phyloP scores from a whole-genome alignment of 495 filamentous ascomycete genomes.

The Aspergillus egyptiacus region DNA sequence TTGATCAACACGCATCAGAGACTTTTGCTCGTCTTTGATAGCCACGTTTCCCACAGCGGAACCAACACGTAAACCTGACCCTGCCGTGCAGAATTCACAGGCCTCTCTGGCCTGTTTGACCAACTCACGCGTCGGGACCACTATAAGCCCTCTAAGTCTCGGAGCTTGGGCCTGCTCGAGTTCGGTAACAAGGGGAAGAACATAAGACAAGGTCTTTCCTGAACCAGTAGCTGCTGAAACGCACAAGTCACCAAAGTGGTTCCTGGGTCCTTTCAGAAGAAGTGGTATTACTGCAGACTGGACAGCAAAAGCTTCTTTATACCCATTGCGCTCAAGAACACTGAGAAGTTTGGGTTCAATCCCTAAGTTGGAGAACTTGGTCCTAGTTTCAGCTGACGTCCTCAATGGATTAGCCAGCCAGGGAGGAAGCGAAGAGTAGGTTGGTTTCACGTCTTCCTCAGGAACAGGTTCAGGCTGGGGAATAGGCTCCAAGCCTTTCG shows the following conservation, averaged over 20 bases:
- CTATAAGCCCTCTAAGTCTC: slow-evolving; percentile 66
- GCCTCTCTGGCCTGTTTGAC: slow-evolving; percentile 74
- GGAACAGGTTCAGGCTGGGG: slow-evolving; percentile 65
- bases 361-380: slow-evolving; percentile 57
- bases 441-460: slow-evolving; percentile 43
- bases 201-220: slow-evolving; percentile 87
- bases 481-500: slow-evolving; percentile 67
- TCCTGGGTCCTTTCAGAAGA: slow-evolving; percentile 54
- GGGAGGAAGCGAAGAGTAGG: slow-evolving; percentile 42
- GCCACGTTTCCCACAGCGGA: slow-evolving; percentile 74
- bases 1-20: slow-evolving; percentile 57
- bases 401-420: slow-evolving; percentile 74
- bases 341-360: slow-evolving; percentile 51
- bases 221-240: slow-evolving; percentile 89
- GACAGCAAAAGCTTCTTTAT: slow-evolving; percentile 73
- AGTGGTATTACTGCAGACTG: slow-evolving; percentile 77
- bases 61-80: slow-evolving; percentile 65
- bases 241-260: slow-evolving; percentile 67
- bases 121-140: slow-evolving; percentile 85
- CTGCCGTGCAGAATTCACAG: slow-evolving; percentile 59
- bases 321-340: slow-evolving; percentile 58
- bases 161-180: slow-evolving; percentile 54
- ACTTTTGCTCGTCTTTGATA: slow-evolving; percentile 66
- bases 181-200: slow-evolving; percentile 76
- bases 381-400: slow-evolving; percentile 50